phyloP scores from a whole-genome alignment of 2,329 filamentous ascomycete genomes.

The Lomentospora prolificans region DNA sequence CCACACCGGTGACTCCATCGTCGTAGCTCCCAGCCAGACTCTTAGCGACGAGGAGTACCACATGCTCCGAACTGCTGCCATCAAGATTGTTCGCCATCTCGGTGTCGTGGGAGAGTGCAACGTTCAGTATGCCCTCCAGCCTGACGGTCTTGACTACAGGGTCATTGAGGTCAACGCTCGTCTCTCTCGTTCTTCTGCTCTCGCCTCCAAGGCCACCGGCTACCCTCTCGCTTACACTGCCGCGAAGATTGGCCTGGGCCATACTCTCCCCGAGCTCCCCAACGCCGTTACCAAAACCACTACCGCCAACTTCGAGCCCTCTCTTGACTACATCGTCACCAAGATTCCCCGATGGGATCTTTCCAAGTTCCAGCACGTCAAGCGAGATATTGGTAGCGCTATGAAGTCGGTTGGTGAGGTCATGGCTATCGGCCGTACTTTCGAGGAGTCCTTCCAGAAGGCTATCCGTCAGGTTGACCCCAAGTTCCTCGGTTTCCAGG shows the following conservation, averaged over 20 bases:
- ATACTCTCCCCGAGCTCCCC: slow-evolving; percentile 88
- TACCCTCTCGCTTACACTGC: slow-evolving; percentile 96
- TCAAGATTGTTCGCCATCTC: slow-evolving; percentile 96
- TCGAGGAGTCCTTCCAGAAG: slow-evolving; percentile 98
- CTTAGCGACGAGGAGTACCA: slow-evolving; percentile 98
- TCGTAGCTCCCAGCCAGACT: slow-evolving; percentile 93
- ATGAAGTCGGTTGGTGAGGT: slow-evolving; percentile 99
- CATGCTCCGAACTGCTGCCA: slow-evolving; percentile 94
- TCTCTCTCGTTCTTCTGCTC: slow-evolving; percentile 90
- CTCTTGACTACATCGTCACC: slow-evolving; percentile 93
- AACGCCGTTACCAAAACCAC: slow-evolving; percentile 85
- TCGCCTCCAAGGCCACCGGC: slow-evolving; percentile 95
- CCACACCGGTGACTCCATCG: slow-evolving; percentile 97
- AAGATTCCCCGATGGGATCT: slow-evolving; percentile 99
- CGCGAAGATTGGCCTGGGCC: slow-evolving; percentile 94
- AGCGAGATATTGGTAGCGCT: slow-evolving; percentile 90
- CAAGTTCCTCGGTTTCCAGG: slow-evolving; percentile 84
- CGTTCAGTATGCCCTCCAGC: slow-evolving; percentile 93
- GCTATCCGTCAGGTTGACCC: slow-evolving; percentile 96
- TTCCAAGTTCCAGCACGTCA: slow-evolving; percentile 97
- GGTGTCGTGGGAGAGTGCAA: slow-evolving; percentile 98
- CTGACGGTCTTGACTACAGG: slow-evolving; percentile 93
- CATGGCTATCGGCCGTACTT: slow-evolving; percentile 97
- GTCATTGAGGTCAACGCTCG: slow-evolving; percentile 99
- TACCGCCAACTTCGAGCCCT: slow-evolving; percentile 97